Evolutionary conservation across 331 rosid species (phyloP), one percentile per base, ranked within the genome.

Genomic region (Cydonia oblonga): DNA sequence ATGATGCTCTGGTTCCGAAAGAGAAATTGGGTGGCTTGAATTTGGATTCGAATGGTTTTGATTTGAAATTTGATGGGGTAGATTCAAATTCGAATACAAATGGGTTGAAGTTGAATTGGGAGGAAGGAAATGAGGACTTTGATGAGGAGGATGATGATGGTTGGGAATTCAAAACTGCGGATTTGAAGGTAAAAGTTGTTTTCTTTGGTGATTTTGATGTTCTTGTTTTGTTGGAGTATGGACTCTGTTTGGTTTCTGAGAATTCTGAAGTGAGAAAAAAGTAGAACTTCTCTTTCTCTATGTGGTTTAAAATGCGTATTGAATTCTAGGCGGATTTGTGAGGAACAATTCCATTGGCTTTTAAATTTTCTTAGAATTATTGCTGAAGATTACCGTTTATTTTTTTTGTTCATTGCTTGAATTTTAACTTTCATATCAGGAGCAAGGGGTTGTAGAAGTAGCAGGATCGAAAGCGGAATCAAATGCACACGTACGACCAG

Each of bases 121-220:
- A 54, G 64, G 76, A 78, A 35, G 83, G 35, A n/a, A 72, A 42
- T 53, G 85, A 72, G 23, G 81, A 80, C 66, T 60, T 67, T 70
- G 79, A 73, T 51, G 89, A 80, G 11, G 76, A 76, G 2, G 91
- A 85, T 14, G 86, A 84, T 16, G 97, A 80, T 76, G 97, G 95
- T 25, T 93, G 98, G 98, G 98, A 93, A 78, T 93, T 93, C 82
- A 89, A 89, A 81, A 81, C 85, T 62, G 98, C 98, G 3, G 87
- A 86, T 75, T 66, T 30, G 29, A 53, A 79, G 87, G 87, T 86
- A 76, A 75, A 68, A 33, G 16, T 54, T 23, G 33, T 26, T 33
- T 29, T 42, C 24, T 30, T 69, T 35, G 12, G 74, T 33, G 24
- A 49, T 68, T 68, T 72, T 58, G 38, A 71, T 65, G 64, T 24